Conservation (phyloP, 345 rosid genomes). For the Clausena lansium region DNA sequence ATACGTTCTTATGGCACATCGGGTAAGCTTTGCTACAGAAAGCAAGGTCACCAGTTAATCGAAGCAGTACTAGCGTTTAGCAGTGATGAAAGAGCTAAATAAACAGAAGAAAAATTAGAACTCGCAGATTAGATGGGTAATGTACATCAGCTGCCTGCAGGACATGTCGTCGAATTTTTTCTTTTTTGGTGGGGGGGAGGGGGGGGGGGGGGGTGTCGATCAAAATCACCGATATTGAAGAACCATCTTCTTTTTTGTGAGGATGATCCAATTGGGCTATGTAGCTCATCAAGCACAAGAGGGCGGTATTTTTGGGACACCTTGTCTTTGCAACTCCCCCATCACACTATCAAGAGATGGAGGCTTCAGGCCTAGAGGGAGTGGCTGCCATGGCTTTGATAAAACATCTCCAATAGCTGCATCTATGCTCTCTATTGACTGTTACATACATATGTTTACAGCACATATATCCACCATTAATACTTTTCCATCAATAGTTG, state of each 20-base stretch:
- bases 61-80: neutral
- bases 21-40: conserved; percentile 8
- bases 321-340: conserved; percentile 74
- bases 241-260: neutral
- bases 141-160: conserved; percentile 17
- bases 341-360: conserved; percentile 65
- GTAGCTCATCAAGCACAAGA: conserved; percentile 34
- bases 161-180: conserved; percentile 45
- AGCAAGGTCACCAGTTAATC: conserved; percentile 5
- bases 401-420: conserved; percentile 73
- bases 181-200: neutral
- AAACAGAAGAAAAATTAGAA: neutral
- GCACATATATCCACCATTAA: neutral
- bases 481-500: neutral
- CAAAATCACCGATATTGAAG: neutral
- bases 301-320: conserved; percentile 65
- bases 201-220: neutral
- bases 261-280: neutral
- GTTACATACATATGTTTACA: neutral
- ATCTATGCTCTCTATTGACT: conserved; percentile 75
- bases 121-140: conserved; percentile 19
- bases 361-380: conserved; percentile 75
- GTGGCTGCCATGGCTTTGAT: conserved; percentile 79
- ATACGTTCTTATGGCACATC: neutral
- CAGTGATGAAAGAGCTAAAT: neutral